Base-by-base conservation (phyloP, 345 rosid genomes). In the Populus simonii region DNA sequence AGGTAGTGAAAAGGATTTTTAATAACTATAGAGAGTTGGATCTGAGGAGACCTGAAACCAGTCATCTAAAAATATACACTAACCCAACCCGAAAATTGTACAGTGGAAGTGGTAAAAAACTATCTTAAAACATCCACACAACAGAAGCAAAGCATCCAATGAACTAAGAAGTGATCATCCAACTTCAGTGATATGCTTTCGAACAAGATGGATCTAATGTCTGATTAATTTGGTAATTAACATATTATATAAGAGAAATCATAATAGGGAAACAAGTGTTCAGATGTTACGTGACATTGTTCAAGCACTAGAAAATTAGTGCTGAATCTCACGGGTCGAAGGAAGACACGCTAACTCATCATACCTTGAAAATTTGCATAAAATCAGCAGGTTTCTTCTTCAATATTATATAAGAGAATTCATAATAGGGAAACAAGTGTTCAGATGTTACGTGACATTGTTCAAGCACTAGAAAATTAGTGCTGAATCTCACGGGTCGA, bases 331-430 rank as follows among this genome's bases (percentile, higher is more conserved):
- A 9, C 6, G 2, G 23, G 63, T n/a, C 7, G 29, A n/a, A 18
- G 69, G 41, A 39, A 57, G 61, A 70, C 27, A 80, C 71, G 66
- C 45, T 55, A 85, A 55, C 11, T 17, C 76, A 70, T 78, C 77
- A 81, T 89, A 96, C 99, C 97, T 92, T 85, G 86, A 96, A 92
- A 27, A 96, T 93, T 86, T 94, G 99, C 95, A 96, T 92, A 23
- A 93, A 81, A 85, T 96, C 98, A 36, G 91, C 83, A 36, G 99
- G 99, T 84, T 90, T 96, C 87, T 84, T 91, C 86, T 82, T 96
- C 81, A 96, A 96, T 70, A 90, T 85, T 33, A 33, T 33, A 33
- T 15, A 62, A 47, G 73, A 22, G 59, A 72, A 13, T 45, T 70
- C 59, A 47, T 33, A 45, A 57, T 47, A 27, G 45, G 5, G 25